phyloP scores from a whole-genome alignment of 192 early-diverging fungal genomes.

The Coemansia javaensis region DNA sequence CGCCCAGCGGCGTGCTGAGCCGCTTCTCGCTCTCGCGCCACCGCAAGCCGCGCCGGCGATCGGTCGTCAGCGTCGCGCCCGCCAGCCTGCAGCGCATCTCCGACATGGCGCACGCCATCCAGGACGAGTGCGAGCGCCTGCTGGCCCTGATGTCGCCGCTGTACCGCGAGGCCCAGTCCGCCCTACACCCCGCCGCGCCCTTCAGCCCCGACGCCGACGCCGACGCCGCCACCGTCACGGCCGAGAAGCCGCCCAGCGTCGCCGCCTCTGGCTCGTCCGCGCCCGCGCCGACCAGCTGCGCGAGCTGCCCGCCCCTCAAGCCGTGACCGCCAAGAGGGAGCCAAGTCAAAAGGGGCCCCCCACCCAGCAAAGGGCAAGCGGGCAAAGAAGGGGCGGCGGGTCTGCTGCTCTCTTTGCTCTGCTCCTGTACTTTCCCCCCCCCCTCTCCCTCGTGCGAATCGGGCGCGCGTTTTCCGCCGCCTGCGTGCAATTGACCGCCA shows the following conservation, averaged over 20 bases:
- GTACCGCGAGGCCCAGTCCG: conserved; percentile 15
- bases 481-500: no score
- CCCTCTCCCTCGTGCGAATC: not conserved
- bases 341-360: no score
- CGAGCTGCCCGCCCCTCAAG: conserved; percentile 16
- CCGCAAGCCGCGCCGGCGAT: conserved; percentile 45
- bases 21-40: conserved; percentile 36
- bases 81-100: conserved; percentile 50
- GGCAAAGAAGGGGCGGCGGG: no score
- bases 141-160: conserved; percentile 45
- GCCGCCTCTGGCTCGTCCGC: conserved; percentile 4
- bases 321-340: no score
- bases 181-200: not conserved
- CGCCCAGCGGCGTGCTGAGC: conserved; percentile 7
- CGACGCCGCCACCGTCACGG: not conserved
- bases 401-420: not conserved
- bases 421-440: not conserved
- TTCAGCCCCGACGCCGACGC: not conserved
- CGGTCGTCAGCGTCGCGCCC: conserved; percentile 42
- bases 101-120: conserved; percentile 31
- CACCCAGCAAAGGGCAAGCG: no score
- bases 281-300: conserved; percentile 21
- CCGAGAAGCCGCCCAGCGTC: conserved; percentile 15
- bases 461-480: no score
- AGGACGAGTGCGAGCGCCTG: conserved; percentile 42